Evolutionary conservation across 1,284 basidiomycete genomes (phyloP).

Genomic region (Hortiboletus rubellus): DNA sequence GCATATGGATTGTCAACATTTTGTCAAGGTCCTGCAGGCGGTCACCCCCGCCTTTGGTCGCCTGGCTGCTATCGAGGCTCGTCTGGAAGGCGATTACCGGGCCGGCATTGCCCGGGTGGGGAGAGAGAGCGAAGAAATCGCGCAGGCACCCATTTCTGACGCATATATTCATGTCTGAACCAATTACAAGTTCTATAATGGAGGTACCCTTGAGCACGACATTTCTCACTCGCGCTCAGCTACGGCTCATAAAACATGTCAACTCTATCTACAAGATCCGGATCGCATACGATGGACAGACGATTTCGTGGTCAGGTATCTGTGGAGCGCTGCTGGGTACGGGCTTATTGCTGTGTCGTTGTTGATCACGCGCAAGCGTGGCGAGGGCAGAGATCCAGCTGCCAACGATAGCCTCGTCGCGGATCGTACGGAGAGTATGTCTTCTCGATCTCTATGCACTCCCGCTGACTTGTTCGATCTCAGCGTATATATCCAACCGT

Average conservation of each 20-base stretch:
- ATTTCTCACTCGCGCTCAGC: constrained; percentile 83
- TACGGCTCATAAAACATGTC: constrained; percentile 83
- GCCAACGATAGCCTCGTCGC: constrained; percentile 45
- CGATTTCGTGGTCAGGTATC: constrained; percentile 92
- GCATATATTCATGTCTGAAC: constrained; percentile 6
- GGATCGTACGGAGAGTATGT: constrained; percentile 63
- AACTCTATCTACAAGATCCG: constrained; percentile 93
- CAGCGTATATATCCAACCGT: constrained; percentile 98
- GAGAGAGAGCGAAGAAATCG: constrained; percentile 92
- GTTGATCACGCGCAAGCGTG: constrained; percentile 55
- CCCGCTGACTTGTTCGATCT: neutral
- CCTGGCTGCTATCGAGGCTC: constrained; percentile 87
- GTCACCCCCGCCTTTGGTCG: constrained; percentile 95
- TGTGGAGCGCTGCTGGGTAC: constrained; percentile 91
- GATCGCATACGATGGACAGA: constrained; percentile 87
- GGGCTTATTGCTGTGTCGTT: constrained; percentile 87
- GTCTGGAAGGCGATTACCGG: constrained; percentile 87
- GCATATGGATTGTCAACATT: neutral
- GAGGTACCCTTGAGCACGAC: constrained; percentile 80
- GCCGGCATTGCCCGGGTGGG: constrained; percentile 87
- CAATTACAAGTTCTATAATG: constrained; percentile 81
- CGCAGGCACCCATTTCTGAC: constrained; percentile 49
- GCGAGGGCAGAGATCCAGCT: constrained; percentile 1
- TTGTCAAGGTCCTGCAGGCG: constrained; percentile 67
- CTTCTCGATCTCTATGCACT: neutral